Percentiles rank a stretch among this genome's conserved stretches.
Conservation (phyloP, 805 yeast genomes). For the Torulaspora quercuum region DNA sequence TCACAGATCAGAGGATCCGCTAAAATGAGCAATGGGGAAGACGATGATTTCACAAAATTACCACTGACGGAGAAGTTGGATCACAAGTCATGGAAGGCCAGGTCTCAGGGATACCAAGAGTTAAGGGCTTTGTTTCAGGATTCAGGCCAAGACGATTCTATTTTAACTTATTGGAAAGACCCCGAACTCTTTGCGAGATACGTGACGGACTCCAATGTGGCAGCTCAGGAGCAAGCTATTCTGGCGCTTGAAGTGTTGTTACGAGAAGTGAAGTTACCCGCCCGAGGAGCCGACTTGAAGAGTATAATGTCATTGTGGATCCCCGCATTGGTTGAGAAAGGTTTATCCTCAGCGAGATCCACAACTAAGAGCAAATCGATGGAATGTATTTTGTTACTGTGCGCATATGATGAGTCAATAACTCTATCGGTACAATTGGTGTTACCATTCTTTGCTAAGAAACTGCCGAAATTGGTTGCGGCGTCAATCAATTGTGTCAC, state of each 20-base stretch:
- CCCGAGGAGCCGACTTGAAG: conserved; percentile 11
- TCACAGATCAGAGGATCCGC: too few species aligned
- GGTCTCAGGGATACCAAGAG: conserved; percentile 76
- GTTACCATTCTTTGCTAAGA: conserved; percentile 56
- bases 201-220: conserved; percentile 78
- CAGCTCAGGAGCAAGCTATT: conserved; percentile 84
- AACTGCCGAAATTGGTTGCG: conserved; percentile 74
- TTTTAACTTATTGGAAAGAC: conserved; percentile 40
- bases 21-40: conserved; percentile 37
- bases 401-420: conserved; percentile 65
- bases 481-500: conserved; percentile 57
- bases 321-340: conserved; percentile 67
- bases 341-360: conserved; percentile 68
- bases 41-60: conserved; percentile 58
- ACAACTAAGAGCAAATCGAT: conserved; percentile 65
- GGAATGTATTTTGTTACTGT: conserved; percentile 58
- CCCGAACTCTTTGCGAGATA: conserved; percentile 57
- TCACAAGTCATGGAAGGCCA: conserved; percentile 85
- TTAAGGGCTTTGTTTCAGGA: conserved; percentile 49
- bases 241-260: conserved; percentile 52
- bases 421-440: conserved; percentile 60
- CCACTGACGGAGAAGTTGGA: conserved; percentile 63
- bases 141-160: conserved; percentile 28
- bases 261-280: conserved; percentile 50
- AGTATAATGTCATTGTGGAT: conserved; percentile 22